These are phyloP conservation scores for Sporothrix sp. DNA, from an alignment of 2,329 filamentous ascomycete genomes.

Conservation along the genomic window DNA sequence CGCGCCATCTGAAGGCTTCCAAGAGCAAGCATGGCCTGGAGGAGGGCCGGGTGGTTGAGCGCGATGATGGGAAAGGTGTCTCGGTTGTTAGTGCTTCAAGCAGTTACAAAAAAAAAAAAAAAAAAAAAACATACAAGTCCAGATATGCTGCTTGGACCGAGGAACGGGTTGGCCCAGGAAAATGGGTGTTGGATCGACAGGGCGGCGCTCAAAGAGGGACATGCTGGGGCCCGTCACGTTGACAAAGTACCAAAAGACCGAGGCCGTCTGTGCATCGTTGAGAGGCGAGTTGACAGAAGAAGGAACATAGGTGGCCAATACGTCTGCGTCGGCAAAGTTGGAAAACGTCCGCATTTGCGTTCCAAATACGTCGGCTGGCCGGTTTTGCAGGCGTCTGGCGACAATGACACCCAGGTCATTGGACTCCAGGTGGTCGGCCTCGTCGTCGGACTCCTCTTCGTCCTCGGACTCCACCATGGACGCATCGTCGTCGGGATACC, in stretches of 20 bases:
- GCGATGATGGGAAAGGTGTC: constrained; percentile 77
- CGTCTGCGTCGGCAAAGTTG: constrained; percentile 36
- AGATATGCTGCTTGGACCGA: constrained; percentile 53
- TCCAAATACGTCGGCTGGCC: constrained; percentile 31
- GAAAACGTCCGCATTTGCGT: constrained; percentile 41
- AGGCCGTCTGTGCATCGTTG: constrained; percentile 67
- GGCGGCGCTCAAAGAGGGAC: constrained; percentile 78
- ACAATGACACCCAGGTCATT: constrained; percentile 33
- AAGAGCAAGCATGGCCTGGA: constrained; percentile 84
- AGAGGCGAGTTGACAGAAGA: constrained; percentile 60
- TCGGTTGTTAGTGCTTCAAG: constrained; percentile 25
- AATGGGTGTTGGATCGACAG: constrained; percentile 59
- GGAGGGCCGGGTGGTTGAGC: constrained; percentile 71
- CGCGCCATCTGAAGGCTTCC: constrained; percentile 82
- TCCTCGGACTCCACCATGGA: constrained; percentile 49
- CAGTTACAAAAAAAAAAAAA: constrained; percentile 3
- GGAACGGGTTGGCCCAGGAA: constrained; percentile 53
- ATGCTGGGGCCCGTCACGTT: constrained; percentile 78
- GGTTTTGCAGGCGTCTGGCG: constrained; percentile 26
- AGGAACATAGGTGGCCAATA: constrained; percentile 57
- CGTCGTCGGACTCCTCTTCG: constrained; percentile 36
- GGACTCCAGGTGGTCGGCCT: constrained; percentile 26
- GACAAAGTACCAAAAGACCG: constrained; percentile 86
- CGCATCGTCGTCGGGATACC: constrained; percentile 50
- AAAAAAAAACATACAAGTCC: constrained; percentile 44